A percentile compares a stretch with the other conserved stretches of the same genome.
These are phyloP conservation scores for Moricandia moricandioides DNA, from an alignment of 345 rosid genomes.

Conservation along the genomic window DNA sequence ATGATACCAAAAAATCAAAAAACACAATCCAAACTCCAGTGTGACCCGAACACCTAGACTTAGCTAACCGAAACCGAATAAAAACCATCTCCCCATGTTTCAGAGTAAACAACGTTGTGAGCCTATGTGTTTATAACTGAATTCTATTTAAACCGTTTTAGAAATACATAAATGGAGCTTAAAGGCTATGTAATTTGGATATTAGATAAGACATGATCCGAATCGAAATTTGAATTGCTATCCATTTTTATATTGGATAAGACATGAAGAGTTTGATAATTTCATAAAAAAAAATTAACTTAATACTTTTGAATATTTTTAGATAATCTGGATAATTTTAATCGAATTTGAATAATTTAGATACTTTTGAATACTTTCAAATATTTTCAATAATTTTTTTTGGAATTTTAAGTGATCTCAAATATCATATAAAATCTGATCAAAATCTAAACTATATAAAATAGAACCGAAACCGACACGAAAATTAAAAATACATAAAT, in stretches of 20 bases:
- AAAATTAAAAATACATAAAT: background rate
- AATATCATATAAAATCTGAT: background rate
- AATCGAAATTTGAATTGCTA: background rate
- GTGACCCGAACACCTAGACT: background rate
- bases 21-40: background rate
- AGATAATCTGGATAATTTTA: background rate
- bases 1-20: background rate
- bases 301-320: background rate
- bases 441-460: background rate
- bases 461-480: background rate
- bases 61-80: background rate
- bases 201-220: background rate
- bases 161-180: background rate
- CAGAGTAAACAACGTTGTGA: background rate
- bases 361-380: background rate
- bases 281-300: background rate
- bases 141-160: background rate
- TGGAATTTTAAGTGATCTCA: background rate
- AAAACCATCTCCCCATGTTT: background rate
- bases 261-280: background rate
- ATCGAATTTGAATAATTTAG: background rate
- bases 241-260: background rate
- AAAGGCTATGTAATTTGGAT: background rate
- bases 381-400: background rate
- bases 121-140: background rate